Percentiles rank a stretch among this genome's conserved stretches.
Evolutionary conservation across 257 asterid species (phyloP).

Genomic region (Nemophila menziesii): DNA sequence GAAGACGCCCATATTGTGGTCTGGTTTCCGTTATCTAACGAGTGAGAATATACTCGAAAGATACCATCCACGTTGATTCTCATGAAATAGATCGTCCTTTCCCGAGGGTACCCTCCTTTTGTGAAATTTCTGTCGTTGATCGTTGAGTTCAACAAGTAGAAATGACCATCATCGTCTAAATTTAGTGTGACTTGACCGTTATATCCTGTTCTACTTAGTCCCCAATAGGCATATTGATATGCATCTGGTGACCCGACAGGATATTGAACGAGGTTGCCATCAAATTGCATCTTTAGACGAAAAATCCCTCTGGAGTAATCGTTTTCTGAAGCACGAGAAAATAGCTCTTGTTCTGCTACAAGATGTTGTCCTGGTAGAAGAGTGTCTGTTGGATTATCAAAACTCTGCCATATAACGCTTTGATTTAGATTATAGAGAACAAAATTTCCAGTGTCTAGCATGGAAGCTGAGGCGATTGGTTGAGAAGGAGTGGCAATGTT

Average conservation of each 20-base stretch:
- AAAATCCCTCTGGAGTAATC: too few species aligned
- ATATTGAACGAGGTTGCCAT: slow-evolving; percentile 42
- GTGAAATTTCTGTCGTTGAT: slow-evolving; percentile 12
- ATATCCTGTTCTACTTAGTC: neutral
- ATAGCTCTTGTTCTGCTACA: too few species aligned
- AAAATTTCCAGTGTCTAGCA: slow-evolving; percentile 45
- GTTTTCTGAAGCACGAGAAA: too few species aligned
- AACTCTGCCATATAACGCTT: slow-evolving; percentile 5
- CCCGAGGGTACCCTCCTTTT: slow-evolving; percentile 8
- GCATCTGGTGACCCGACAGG: slow-evolving; percentile 4
- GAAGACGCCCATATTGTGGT: too few species aligned
- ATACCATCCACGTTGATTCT: slow-evolving; percentile 36
- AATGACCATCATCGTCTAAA: slow-evolving; percentile 25
- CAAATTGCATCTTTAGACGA: too few species aligned
- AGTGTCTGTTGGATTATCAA: slow-evolving; percentile 38
- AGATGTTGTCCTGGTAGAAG: slow-evolving; percentile 36
- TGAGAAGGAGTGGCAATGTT: slow-evolving; percentile 12
- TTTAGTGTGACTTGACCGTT: slow-evolving; percentile 23
- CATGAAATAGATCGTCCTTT: slow-evolving; percentile 16
- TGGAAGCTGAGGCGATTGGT: too few species aligned
- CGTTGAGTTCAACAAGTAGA: slow-evolving; percentile 29
- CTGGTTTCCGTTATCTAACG: too few species aligned
- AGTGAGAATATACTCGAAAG: too few species aligned
- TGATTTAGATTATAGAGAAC: slow-evolving; percentile 22
- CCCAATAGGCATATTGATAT: slow-evolving; percentile 19